phyloP scores from a whole-genome alignment of 805 yeast species.

The Lipomyces mesembrius region DNA sequence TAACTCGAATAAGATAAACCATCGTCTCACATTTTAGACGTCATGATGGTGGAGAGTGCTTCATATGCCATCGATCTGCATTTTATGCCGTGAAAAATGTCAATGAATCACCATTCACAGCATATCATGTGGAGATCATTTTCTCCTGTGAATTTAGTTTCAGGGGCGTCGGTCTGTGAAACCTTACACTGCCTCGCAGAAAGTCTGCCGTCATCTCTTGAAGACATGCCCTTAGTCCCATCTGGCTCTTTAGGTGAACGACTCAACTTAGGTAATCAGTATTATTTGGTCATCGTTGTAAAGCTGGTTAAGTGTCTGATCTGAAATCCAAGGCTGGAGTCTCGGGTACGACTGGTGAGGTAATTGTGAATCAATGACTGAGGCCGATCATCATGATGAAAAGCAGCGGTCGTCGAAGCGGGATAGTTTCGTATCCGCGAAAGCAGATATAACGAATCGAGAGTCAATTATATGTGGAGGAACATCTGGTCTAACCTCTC shows the following conservation, averaged over 20 bases:
- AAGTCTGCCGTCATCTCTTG: too few species aligned
- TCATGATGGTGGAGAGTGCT: neutral
- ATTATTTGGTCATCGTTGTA: too few species aligned
- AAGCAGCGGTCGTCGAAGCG: neutral
- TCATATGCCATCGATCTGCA: neutral
- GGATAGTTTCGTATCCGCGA: constrained; percentile 47
- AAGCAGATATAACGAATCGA: constrained; percentile 56
- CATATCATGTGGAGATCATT: too few species aligned
- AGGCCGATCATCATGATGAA: neutral
- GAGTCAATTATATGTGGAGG: constrained; percentile 74
- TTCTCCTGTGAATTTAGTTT: too few species aligned
- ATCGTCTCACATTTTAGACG: constrained; percentile 10
- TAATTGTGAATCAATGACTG: constrained; percentile 1
- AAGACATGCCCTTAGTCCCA: too few species aligned
- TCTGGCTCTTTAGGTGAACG: too few species aligned
- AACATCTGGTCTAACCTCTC: constrained; percentile 63
- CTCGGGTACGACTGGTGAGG: neutral
- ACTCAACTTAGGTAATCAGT: too few species aligned
- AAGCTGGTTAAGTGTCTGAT: neutral
- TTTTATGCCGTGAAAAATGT: neutral
- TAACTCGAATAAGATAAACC: too few species aligned
- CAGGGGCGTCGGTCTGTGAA: too few species aligned
- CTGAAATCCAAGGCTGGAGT: neutral
- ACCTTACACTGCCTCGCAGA: too few species aligned
- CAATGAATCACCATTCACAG: neutral